Percentiles rank a stretch among this genome's conserved stretches.
Conservation (phyloP, 192 early-diverging fungal genomes). For the Polychytrium aggregatum region DNA sequence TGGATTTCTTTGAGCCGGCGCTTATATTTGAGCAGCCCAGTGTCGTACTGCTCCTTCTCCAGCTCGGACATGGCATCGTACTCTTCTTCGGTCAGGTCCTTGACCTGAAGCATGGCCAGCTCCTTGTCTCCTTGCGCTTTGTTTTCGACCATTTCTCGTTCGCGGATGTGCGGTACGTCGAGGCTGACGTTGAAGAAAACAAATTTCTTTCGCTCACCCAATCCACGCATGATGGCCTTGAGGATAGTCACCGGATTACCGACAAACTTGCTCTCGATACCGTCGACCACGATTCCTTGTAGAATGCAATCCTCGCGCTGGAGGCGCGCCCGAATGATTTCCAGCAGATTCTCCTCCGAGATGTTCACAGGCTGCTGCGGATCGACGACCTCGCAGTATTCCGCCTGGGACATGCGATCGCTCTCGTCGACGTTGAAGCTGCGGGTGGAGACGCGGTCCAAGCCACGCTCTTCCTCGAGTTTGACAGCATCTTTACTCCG, state of each 20-base stretch:
- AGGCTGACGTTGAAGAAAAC: slow-evolving; percentile 25
- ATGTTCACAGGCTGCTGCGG: too few species aligned
- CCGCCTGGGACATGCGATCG: too few species aligned
- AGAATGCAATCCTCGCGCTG: slow-evolving; percentile 24
- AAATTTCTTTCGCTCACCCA: slow-evolving; percentile 23
- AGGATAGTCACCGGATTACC: slow-evolving; percentile 15
- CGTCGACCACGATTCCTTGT: slow-evolving; percentile 42
- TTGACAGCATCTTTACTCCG: too few species aligned
- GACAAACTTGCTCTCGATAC: slow-evolving; percentile 37
- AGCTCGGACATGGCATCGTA: slow-evolving; percentile 36
- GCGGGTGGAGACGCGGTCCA: too few species aligned
- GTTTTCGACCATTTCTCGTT: slow-evolving; percentile 24
- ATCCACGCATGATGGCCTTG: slow-evolving; percentile 17
- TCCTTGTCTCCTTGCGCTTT: slow-evolving; percentile 25
- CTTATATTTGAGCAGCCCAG: slow-evolving; percentile 28
- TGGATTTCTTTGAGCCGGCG: slow-evolving; percentile 32
- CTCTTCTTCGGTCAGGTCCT: slow-evolving; percentile 40
- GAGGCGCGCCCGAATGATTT: slow-evolving; percentile 21
- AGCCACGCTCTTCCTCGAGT: neutral
- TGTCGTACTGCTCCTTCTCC: slow-evolving; percentile 38
- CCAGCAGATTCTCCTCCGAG: slow-evolving; percentile 29
- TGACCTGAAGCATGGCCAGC: slow-evolving; percentile 20
- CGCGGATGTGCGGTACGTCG: slow-evolving; percentile 29
- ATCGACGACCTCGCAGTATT: neutral
- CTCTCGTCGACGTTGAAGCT: too few species aligned